Percentiles rank a stretch among this genome's conserved stretches.
phyloP scores from a whole-genome alignment of 2,329 filamentous ascomycete species.

The Pseudogymnoascus sp. region DNA sequence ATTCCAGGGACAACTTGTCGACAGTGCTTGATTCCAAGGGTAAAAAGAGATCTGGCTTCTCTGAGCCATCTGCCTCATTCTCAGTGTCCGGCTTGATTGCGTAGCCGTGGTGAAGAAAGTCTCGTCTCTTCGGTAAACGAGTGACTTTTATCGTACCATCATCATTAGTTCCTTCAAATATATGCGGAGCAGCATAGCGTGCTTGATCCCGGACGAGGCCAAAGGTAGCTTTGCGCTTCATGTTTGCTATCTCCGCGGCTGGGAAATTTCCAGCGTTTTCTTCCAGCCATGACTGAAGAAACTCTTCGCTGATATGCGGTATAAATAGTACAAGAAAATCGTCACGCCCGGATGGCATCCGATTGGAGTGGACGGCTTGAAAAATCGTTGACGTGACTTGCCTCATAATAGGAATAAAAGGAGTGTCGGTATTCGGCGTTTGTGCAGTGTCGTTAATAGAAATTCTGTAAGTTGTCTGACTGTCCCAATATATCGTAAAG shows the following conservation, averaged over 20 bases:
- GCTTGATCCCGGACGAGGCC: constrained; percentile 7
- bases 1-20: constrained; percentile 17
- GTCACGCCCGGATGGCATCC: background rate
- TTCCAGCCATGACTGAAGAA: constrained; percentile 1
- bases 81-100: background rate
- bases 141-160: background rate
- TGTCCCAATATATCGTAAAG: constrained; percentile 26
- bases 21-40: background rate
- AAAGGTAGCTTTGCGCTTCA: background rate
- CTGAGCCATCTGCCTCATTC: background rate
- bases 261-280: background rate
- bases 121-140: constrained; percentile 46
- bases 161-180: background rate
- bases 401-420: constrained; percentile 3
- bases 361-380: background rate
- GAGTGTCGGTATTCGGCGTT: background rate
- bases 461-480: constrained; percentile 15
- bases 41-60: background rate
- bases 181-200: background rate
- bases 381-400: constrained; percentile 10
- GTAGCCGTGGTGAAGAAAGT: constrained; percentile 45
- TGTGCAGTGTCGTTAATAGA: background rate
- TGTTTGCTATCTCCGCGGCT: background rate
- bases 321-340: constrained; percentile 10
- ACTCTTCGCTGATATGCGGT: background rate